Percentiles rank a stretch among this genome's conserved stretches.
Evolutionary conservation across 495 filamentous ascomycete genomes (phyloP).

Genomic region (Umbilicaria muhlenbergii): DNA sequence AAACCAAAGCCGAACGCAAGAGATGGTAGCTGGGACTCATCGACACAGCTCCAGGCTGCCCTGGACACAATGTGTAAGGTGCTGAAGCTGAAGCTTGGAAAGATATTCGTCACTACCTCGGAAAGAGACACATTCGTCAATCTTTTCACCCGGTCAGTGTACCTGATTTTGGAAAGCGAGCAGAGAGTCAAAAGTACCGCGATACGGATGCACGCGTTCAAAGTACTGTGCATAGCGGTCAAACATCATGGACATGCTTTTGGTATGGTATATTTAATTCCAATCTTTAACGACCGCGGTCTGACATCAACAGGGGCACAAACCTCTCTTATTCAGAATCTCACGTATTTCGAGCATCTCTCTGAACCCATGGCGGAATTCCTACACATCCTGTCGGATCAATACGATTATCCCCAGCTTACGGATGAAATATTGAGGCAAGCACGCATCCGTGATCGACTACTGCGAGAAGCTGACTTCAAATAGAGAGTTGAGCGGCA

Average conservation of each 20-base stretch:
- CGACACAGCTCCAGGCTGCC: constrained; percentile 69
- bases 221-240: constrained; percentile 87
- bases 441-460: background rate
- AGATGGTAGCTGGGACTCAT: constrained; percentile 78
- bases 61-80: constrained; percentile 93
- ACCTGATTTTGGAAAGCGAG: constrained; percentile 87
- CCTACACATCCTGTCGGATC: constrained; percentile 83
- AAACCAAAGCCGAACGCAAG: constrained; percentile 53
- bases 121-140: constrained; percentile 90
- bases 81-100: constrained; percentile 77
- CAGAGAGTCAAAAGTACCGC: constrained; percentile 79
- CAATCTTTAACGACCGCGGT: constrained; percentile 4
- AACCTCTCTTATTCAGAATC: constrained; percentile 91
- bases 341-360: constrained; percentile 96
- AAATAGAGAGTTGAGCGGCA: constrained; percentile 74
- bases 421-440: constrained; percentile 77
- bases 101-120: constrained; percentile 91
- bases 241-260: constrained; percentile 98
- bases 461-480: constrained; percentile 13
- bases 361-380: constrained; percentile 99
- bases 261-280: constrained; percentile 35
- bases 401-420: constrained; percentile 96
- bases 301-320: constrained; percentile 55
- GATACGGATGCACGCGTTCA: constrained; percentile 92
- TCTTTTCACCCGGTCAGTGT: constrained; percentile 84